phyloP scores from a whole-genome alignment of 805 yeast species.

The Candida incommunis region DNA sequence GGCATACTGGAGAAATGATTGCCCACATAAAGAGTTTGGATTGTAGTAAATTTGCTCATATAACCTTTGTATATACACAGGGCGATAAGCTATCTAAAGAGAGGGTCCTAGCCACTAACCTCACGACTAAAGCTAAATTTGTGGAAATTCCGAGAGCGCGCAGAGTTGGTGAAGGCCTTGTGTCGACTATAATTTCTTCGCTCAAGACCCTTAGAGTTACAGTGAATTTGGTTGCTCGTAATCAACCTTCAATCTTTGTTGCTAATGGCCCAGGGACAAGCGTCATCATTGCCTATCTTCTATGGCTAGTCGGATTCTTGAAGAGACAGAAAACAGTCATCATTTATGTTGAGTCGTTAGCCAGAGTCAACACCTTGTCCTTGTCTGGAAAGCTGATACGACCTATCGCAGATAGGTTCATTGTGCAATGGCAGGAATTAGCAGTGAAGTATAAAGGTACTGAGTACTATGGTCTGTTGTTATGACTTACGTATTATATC shows the following conservation, averaged over 20 bases:
- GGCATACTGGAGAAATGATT: conserved; percentile 95
- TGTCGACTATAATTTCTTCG: conserved; percentile 35
- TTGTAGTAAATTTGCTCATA: conserved; percentile 11
- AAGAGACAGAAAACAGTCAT: conserved; percentile 31
- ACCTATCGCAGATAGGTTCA: conserved; percentile 59
- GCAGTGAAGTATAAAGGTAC: conserved; percentile 37
- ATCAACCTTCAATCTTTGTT: conserved; percentile 32
- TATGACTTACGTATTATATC: conserved; percentile 22
- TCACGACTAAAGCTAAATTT: conserved; percentile 10
- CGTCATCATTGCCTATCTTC: conserved; percentile 34
- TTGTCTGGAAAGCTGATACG: conserved; percentile 59
- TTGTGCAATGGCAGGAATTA: conserved; percentile 82
- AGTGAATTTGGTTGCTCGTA: conserved; percentile 14
- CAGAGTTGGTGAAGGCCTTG: conserved; percentile 39
- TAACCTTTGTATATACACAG: conserved; percentile 29
- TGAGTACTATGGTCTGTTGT: conserved; percentile 68
- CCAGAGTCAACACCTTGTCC: conserved; percentile 64
- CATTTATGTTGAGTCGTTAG: conserved; percentile 74
- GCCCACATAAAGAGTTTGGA: conserved; percentile 35
- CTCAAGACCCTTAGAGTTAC: conserved; percentile 23
- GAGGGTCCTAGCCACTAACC: conserved; percentile 11
- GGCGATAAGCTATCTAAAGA: conserved; percentile 32
- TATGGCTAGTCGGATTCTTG: conserved; percentile 25
- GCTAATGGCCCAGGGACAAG: conserved; percentile 77
- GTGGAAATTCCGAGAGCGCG: conserved; percentile 42